phyloP scores from a whole-genome alignment of 139 green algal species.

The Coccomyxa sp. region DNA sequence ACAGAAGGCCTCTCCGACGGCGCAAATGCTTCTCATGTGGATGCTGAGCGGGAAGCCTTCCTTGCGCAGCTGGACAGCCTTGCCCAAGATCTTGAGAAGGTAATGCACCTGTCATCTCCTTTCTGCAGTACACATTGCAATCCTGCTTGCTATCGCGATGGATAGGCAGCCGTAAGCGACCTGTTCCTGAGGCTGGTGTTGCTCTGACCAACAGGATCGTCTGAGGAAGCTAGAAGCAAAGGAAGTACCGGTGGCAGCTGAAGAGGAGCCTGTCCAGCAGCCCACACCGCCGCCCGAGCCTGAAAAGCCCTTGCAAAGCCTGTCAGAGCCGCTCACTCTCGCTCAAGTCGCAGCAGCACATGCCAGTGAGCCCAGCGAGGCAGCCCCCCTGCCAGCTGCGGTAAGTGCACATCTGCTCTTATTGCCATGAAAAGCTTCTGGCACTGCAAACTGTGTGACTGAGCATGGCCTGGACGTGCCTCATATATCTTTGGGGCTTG shows the following conservation, averaged over 20 bases:
- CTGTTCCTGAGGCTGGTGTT: not conserved
- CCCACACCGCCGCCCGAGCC: slow-evolving; percentile 8
- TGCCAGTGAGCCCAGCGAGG: not conserved
- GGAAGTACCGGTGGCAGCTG: not conserved
- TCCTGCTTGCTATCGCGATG: not conserved
- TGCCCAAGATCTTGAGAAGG: slow-evolving; percentile 40
- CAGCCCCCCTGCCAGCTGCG: not conserved
- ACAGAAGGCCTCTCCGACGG: not conserved
- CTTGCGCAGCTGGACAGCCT: slow-evolving; percentile 54
- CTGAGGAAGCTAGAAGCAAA: slow-evolving; percentile 16
- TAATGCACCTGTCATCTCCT: not conserved
- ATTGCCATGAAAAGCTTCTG: not conserved
- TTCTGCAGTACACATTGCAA: not conserved
- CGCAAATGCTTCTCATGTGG: slow-evolving; percentile 1
- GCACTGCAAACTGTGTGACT: slow-evolving; percentile 3
- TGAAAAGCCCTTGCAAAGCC: not conserved
- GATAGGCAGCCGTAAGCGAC: not conserved
- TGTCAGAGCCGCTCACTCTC: not conserved
- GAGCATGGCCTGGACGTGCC: not conserved
- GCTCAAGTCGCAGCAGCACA: slow-evolving; percentile 5
- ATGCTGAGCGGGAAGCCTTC: slow-evolving; percentile 53
- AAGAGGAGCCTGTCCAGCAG: not conserved
- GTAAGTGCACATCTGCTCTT: not conserved
- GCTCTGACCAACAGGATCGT: slow-evolving; percentile 3
- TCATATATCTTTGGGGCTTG: not conserved